Evolutionary conservation across 2,329 filamentous ascomycete species (phyloP).

Genomic region (Fusarium penzigii): DNA sequence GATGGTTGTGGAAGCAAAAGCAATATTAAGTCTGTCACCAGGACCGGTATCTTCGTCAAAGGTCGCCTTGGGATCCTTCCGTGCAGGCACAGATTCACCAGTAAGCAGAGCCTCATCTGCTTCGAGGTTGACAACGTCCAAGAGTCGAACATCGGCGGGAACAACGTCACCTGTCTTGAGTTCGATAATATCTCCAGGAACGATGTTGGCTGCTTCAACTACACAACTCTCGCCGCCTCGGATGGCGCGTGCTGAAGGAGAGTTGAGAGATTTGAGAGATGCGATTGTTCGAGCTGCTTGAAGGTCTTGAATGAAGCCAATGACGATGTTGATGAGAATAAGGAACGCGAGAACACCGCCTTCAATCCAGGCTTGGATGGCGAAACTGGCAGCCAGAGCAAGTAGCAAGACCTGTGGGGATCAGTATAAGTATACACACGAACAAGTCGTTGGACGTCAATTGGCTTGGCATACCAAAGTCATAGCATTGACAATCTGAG

Average conservation of each 20-base stretch:
- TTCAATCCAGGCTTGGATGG: constrained; percentile 58
- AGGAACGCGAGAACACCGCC: constrained; percentile 57
- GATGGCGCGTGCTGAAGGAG: constrained; percentile 29
- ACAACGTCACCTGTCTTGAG: constrained; percentile 57
- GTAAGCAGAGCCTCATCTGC: constrained; percentile 66
- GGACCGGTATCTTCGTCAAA: constrained; percentile 42
- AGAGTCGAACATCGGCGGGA: constrained; percentile 55
- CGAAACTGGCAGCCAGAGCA: constrained; percentile 56
- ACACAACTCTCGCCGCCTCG: constrained; percentile 40
- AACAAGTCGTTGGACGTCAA: neutral
- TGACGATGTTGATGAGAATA: constrained; percentile 56
- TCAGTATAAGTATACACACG: neutral
- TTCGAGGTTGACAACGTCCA: constrained; percentile 63
- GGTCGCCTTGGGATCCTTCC: constrained; percentile 48
- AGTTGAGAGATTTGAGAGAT: constrained; percentile 40
- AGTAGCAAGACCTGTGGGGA: constrained; percentile 46
- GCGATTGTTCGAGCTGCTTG: constrained; percentile 49
- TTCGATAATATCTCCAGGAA: constrained; percentile 54
- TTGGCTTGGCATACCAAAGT: constrained; percentile 50
- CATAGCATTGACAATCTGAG: constrained; percentile 68
- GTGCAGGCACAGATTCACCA: constrained; percentile 62
- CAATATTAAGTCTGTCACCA: constrained; percentile 63
- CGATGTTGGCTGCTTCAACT: constrained; percentile 40
- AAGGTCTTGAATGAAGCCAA: constrained; percentile 47
- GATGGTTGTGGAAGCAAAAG: constrained; percentile 63